Percentiles rank a stretch among this genome's conserved stretches.
Evolutionary conservation across 345 rosid genomes (phyloP).

Genomic region (Salix koriyanagi): DNA sequence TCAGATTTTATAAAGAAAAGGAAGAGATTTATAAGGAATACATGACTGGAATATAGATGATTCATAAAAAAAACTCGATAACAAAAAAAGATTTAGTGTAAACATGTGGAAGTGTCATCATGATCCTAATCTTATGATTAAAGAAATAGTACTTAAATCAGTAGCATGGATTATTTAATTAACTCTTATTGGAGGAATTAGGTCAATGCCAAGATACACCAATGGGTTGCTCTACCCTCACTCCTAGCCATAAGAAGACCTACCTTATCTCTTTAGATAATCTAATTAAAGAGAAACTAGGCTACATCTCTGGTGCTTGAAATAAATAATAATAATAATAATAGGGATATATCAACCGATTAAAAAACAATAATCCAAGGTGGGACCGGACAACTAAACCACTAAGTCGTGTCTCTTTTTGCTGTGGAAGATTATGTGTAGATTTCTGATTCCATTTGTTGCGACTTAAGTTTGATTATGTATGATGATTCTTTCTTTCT

Average conservation of each 20-base stretch:
- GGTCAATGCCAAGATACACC: slow-evolving; percentile 23
- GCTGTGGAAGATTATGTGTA: neutral
- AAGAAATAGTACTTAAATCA: neutral
- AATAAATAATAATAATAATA: neutral
- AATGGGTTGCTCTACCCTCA: slow-evolving; percentile 8
- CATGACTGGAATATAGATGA: neutral
- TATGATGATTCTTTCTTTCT: neutral
- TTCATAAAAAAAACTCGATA: neutral
- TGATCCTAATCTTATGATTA: no score
- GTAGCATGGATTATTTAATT: neutral
- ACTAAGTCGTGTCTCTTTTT: neutral
- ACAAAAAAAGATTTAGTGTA: neutral
- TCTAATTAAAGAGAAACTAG: neutral
- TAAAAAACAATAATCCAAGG: neutral
- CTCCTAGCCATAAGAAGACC: slow-evolving; percentile 15
- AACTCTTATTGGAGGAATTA: slow-evolving; percentile 6
- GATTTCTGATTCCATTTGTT: neutral
- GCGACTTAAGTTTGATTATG: neutral
- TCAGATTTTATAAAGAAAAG: fast-evolving
- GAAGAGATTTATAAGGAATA: neutral
- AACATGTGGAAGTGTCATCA: no score
- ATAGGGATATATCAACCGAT: neutral
- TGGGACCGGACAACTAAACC: slow-evolving; percentile 9
- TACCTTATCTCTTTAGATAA: slow-evolving; percentile 26
- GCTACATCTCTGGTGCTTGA: neutral